phyloP scores from a whole-genome alignment of 2,329 filamentous ascomycete species.

The Ophiostoma pallidulum region DNA sequence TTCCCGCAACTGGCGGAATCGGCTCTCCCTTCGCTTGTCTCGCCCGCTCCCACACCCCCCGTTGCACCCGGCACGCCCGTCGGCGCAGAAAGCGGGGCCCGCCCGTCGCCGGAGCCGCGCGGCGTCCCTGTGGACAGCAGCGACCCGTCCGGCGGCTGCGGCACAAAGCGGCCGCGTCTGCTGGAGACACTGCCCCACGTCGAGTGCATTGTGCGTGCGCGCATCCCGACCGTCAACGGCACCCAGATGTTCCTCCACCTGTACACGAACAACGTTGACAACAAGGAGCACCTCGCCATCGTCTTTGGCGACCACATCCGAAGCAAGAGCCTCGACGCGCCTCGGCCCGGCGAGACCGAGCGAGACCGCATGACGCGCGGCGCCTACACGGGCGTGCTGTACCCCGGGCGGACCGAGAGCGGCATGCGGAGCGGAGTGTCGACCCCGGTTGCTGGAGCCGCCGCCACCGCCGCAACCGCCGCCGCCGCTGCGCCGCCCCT shows the following conservation, averaged over 20 bases:
- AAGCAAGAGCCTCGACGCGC: constrained; percentile 59
- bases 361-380: constrained; percentile 89
- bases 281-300: constrained; percentile 93
- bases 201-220: constrained; percentile 86
- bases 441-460: background rate
- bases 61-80: background rate
- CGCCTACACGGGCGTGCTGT: constrained; percentile 81
- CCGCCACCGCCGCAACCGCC: constrained; percentile 18
- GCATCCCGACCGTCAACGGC: constrained; percentile 84
- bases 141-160: constrained; percentile 48
- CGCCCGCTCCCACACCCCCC: constrained; percentile 4
- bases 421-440: constrained; percentile 33
- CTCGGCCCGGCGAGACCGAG: constrained; percentile 68
- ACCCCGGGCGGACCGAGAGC: constrained; percentile 72
- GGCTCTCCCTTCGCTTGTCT: constrained; percentile 4
- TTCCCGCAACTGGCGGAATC: background rate
- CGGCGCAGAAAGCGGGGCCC: background rate
- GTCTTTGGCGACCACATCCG: constrained; percentile 87
- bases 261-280: constrained; percentile 86
- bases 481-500: too few relatives aligned
- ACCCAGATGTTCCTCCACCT: constrained; percentile 96
- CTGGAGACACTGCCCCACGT: constrained; percentile 71
- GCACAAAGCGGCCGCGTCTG: constrained; percentile 58
- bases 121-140: constrained; percentile 53
- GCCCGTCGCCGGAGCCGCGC: constrained; percentile 29